These are phyloP conservation scores for Citrullus mucosospermus DNA, from an alignment of 306 rosid genomes.

Conservation along the genomic window DNA sequence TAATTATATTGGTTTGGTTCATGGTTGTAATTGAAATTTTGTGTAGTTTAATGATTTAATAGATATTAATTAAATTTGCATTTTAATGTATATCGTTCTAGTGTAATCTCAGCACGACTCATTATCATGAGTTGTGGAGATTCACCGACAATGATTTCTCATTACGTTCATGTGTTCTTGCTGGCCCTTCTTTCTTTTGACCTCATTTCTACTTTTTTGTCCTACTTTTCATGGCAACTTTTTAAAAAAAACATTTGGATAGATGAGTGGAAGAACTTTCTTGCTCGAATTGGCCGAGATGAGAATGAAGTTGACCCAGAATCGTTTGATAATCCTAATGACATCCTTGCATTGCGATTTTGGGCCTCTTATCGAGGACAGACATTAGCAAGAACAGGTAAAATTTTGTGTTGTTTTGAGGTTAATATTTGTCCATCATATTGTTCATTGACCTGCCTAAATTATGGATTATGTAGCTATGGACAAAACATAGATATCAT, in stretches of 20 bases:
- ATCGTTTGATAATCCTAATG: slow-evolving; percentile 42
- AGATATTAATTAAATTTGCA: background rate
- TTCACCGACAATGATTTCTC: background rate
- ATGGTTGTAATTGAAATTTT: background rate
- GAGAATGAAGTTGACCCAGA: slow-evolving; percentile 52
- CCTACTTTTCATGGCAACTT: background rate
- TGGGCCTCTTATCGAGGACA: slow-evolving; percentile 99
- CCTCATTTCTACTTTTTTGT: background rate
- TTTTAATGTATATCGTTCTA: background rate
- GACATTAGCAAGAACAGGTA: slow-evolving; percentile 96
- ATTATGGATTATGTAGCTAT: background rate
- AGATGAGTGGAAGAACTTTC: slow-evolving; percentile 98
- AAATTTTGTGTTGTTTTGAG: slow-evolving; percentile 8
- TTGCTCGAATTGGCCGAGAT: slow-evolving; percentile 73
- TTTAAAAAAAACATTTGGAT: background rate
- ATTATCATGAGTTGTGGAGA: background rate
- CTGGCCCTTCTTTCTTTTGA: background rate
- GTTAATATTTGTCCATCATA: background rate
- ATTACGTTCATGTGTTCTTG: background rate
- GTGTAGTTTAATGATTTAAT: background rate
- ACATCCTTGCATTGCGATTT: slow-evolving; percentile 79
- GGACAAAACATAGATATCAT: background rate
- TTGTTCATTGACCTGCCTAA: background rate
- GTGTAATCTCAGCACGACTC: background rate
- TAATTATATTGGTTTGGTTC: background rate